These are phyloP conservation scores for Purpureocillium lavendulum DNA, from an alignment of 2,329 filamentous ascomycete species.

Conservation along the genomic window DNA sequence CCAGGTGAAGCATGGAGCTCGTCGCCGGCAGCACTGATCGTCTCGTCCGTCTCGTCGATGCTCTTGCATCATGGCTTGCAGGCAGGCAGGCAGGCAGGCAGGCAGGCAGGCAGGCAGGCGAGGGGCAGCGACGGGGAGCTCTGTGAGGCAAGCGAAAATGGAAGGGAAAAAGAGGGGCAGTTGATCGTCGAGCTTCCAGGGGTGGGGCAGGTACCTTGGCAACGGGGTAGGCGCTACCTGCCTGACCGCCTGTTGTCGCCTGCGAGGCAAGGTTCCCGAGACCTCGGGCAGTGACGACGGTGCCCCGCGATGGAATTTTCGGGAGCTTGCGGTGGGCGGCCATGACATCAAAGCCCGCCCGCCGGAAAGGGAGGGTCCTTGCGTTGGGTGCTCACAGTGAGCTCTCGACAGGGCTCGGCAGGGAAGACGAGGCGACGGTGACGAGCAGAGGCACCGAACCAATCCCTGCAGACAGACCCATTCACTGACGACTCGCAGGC, in stretches of 20 bases:
- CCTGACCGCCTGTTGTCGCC: neutral
- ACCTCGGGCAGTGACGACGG: constrained; percentile 8
- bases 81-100: too few relatives aligned
- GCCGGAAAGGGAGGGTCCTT: too few relatives aligned
- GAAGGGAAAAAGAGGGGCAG: constrained; percentile 3
- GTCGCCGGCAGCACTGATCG: too few relatives aligned
- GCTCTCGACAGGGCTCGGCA: constrained; percentile 5
- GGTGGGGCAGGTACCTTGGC: constrained; percentile 4
- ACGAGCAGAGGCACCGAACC: neutral
- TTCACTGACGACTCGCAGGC: too few relatives aligned
- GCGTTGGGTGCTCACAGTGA: too few relatives aligned
- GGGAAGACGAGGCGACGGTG: constrained; percentile 2
- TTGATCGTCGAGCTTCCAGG: neutral
- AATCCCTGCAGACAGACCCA: too few relatives aligned
- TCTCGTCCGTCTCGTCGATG: too few relatives aligned
- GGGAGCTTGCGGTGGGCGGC: constrained; percentile 6
- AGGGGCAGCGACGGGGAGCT: constrained; percentile 4
- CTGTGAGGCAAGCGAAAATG: neutral
- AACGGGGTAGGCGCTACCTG: constrained; percentile 7
- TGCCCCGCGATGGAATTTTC: constrained; percentile 23
- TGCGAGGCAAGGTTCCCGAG: constrained; percentile 7
- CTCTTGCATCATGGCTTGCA: too few relatives aligned
- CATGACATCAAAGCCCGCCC: constrained; percentile 20
- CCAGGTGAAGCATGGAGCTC: too few relatives aligned
- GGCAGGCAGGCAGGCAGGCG: too few relatives aligned